Percentiles rank a stretch among this genome's conserved stretches.
Conservation (phyloP, 331 rosid species). For the Saraca asoca region DNA sequence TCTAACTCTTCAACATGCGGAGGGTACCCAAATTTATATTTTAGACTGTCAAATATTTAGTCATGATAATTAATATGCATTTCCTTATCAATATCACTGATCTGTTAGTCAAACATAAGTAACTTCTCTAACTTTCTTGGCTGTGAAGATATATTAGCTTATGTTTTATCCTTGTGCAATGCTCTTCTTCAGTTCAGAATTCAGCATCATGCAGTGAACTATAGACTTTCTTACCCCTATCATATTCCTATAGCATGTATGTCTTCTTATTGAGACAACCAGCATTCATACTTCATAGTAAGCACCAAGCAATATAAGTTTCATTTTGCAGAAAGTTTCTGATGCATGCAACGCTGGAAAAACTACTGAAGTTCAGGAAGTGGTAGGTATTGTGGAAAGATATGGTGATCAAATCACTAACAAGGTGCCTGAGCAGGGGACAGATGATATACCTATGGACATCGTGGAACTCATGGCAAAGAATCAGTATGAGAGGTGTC, state of each 20-base stretch:
- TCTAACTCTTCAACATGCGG: too few species aligned
- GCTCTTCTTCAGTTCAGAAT: too few species aligned
- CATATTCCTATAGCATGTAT: too few species aligned
- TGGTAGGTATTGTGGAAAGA: constrained; percentile 41
- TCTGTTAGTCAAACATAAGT: too few species aligned
- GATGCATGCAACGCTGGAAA: constrained; percentile 48
- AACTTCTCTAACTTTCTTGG: too few species aligned
- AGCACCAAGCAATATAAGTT: constrained; percentile 15
- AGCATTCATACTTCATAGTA: neutral
- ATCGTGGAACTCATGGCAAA: constrained; percentile 90
- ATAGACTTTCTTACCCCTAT: neutral
- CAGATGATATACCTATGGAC: constrained; percentile 93
- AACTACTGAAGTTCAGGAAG: constrained; percentile 49
- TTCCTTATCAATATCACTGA: too few species aligned
- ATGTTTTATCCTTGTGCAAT: too few species aligned
- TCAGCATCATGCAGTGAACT: too few species aligned
- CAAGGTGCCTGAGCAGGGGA: constrained; percentile 54
- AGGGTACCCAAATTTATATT: too few species aligned
- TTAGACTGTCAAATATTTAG: too few species aligned
- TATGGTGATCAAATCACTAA: constrained; percentile 46
- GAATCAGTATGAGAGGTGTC: constrained; percentile 83
- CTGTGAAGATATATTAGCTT: too few species aligned
- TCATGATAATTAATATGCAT: too few species aligned
- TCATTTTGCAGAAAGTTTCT: constrained; percentile 59
- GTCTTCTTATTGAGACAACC: neutral